Base-by-base conservation (phyloP, 768 basidiomycete species). In the Kwoniella pini region DNA sequence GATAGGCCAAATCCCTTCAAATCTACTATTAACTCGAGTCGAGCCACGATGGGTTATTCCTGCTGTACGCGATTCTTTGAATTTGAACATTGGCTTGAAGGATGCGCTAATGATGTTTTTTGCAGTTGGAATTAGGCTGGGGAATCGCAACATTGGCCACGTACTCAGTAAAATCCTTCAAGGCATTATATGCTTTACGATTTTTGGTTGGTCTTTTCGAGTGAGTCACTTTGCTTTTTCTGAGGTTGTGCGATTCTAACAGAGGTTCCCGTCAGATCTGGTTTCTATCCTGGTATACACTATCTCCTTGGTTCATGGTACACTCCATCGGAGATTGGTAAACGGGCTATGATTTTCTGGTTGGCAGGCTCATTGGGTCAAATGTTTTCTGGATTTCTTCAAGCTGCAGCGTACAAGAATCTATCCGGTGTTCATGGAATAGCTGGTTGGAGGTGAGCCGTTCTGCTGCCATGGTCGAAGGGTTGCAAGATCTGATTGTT, bases 161-260 rank as follows among this genome's bases (percentile, higher is more conserved):
- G 2, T 75, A 72, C 52, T 49, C 67, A 12, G 70, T 77, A 55
- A 71, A 68, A 46, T 59, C 64, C n/a, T 60, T 57, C 45, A 57
- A 62, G 28, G 39, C 68, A 2, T 60, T 77, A 1, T 77, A 72
- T 49, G 75, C 68, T 24, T 45, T 70, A 30, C 67, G 75, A 0
- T 77, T 77, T 62, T 58, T 77, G 31, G 70, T 77, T 24, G 75
- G 75, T 7, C 64, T 75, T 4, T 70, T 73, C 38, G 75, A 77
- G 57, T 68, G 42, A 46, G 69, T 44, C 3, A 6, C 19, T 21
- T 4, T 11, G 10, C 9, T 21, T 42, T 17, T 36, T 15, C 49
- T 17, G 28, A 24, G 52, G 15, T 17, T 21, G n/a, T 19, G 24
- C 27, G 33, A 17, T 22, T 21, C 11, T 19, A 24, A 40, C 38